Base-by-base conservation (phyloP, 1,139 yeast species). In the Geotrichum citri-aurantii region DNA sequence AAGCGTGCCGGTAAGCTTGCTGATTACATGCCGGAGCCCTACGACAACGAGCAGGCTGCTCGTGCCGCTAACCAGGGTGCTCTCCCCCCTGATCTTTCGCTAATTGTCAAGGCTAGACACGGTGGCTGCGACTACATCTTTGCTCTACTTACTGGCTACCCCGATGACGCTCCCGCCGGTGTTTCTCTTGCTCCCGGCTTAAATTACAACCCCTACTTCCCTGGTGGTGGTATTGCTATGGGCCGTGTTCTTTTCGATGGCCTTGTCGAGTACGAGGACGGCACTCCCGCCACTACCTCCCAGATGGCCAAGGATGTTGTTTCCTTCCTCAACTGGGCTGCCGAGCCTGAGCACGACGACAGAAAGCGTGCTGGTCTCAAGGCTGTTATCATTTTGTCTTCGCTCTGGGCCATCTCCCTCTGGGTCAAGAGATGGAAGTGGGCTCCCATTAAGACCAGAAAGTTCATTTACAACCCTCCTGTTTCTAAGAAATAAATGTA, bases 21-120 rank as follows among this genome's bases (percentile, higher is more conserved):
- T 65, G 99, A 93, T 78, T 84, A 88, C 78, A 80, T 95, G 69
- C 98, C 96, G 68, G 88, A 88, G 65, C 99, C 99, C 62, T 93
- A 93, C 76, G 91, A 88, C 68, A 93, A 93, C 75, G 99, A 93
- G 77, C 95, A 95, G 80, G 98, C 98, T 66, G 99, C 99, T 57
- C 90, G 99, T 81, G 97, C 99, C 67, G 97, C 97, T 65, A 93
- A 93, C 82, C 97, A 90, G 79, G 99, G 99, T 77, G 97, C 99
- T 64, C 81, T 88, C 67, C 99, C 99, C 64, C 99, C 99, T 65
- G 99, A 93, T 79, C 85, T 93, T 75, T 91, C 97, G 48, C 83
- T 93, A 76, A 90, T 93, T 73, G 96, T 93, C 76, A 93, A 93
- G 84, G 98, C 99, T 68, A 89, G 99, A 84, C 99, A 93, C 57